A percentile compares a stretch with the other conserved stretches of the same genome.
Evolutionary conservation across 352 stramenopile genomes (phyloP).

Genomic region (Phytophthora aleatoria): DNA sequence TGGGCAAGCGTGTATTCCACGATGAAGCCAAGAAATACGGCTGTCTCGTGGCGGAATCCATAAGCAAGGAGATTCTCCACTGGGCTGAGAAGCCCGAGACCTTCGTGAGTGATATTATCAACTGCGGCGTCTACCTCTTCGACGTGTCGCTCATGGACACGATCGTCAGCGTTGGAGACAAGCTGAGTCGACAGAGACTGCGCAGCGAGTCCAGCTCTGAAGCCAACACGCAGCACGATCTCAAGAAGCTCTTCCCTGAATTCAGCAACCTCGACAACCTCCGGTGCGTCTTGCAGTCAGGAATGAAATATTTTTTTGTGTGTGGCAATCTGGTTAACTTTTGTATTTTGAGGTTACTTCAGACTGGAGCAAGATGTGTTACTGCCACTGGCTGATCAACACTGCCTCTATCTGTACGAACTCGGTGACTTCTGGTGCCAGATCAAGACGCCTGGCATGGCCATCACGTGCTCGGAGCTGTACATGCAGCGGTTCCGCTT

Average conservation of each 20-base stretch:
- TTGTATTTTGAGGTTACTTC: constrained; percentile 4
- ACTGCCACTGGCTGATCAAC: constrained; percentile 78
- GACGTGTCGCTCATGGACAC: constrained; percentile 81
- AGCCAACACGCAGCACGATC: constrained; percentile 73
- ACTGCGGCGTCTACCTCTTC: constrained; percentile 90
- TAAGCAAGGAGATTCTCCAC: constrained; percentile 85
- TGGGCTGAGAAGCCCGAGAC: constrained; percentile 91
- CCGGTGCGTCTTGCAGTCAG: constrained; percentile 38
- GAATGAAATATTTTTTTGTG: neutral
- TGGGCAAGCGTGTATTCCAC: constrained; percentile 89
- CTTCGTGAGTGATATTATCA: constrained; percentile 92
- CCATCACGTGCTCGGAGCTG: constrained; percentile 89
- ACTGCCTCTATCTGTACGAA: constrained; percentile 77
- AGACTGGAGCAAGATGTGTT: constrained; percentile 88
- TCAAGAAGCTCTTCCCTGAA: constrained; percentile 89
- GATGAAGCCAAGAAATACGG: constrained; percentile 91
- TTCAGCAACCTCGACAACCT: constrained; percentile 88
- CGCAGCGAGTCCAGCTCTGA: constrained; percentile 76
- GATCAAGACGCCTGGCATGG: constrained; percentile 91
- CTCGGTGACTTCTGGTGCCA: constrained; percentile 91
- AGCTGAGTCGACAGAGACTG: constrained; percentile 79
- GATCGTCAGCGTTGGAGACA: constrained; percentile 80
- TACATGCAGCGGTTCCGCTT: constrained; percentile 93
- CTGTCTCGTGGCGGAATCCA: constrained; percentile 78
- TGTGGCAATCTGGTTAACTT: constrained; percentile 13